Evolutionary conservation across 2,329 filamentous ascomycete species (phyloP).

Genomic region (Aspergillus niger): DNA sequence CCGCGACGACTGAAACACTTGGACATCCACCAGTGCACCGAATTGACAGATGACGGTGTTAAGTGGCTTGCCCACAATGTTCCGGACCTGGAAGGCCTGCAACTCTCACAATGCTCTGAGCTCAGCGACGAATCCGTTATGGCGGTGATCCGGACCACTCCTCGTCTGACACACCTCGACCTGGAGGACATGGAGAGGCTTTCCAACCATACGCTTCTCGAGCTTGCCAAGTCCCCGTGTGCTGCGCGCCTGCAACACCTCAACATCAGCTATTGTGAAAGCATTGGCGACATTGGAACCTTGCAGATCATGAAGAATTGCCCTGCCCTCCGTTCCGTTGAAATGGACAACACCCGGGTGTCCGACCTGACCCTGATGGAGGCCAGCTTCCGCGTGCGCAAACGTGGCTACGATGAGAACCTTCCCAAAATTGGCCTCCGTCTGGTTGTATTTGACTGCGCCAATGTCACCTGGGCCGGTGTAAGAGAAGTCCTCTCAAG

Average conservation of each 20-base stretch:
- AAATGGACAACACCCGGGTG: slow-evolving; percentile 91
- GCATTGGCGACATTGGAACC: slow-evolving; percentile 79
- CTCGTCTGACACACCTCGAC: slow-evolving; percentile 80
- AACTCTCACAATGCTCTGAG: slow-evolving; percentile 74
- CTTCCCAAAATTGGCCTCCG: slow-evolving; percentile 65
- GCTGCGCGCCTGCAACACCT: slow-evolving; percentile 72
- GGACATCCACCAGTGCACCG: slow-evolving; percentile 76
- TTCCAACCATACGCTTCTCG: slow-evolving; percentile 72
- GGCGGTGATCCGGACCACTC: slow-evolving; percentile 71
- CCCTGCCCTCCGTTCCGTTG: slow-evolving; percentile 66
- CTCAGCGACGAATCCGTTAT: slow-evolving; percentile 74
- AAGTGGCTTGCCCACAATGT: slow-evolving; percentile 71
- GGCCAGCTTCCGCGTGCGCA: slow-evolving; percentile 75
- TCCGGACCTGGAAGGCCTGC: slow-evolving; percentile 78
- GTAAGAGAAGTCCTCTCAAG: slow-evolving; percentile 81
- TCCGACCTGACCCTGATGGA: slow-evolving; percentile 84
- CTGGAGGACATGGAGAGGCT: slow-evolving; percentile 80
- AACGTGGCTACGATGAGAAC: slow-evolving; percentile 57
- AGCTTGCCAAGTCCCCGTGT: slow-evolving; percentile 76
- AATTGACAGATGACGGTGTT: slow-evolving; percentile 73
- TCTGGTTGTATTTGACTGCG: slow-evolving; percentile 87
- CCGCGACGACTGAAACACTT: slow-evolving; percentile 78
- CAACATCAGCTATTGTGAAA: slow-evolving; percentile 87
- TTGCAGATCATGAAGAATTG: slow-evolving; percentile 78
- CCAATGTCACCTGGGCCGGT: slow-evolving; percentile 89